Evolutionary conservation across 2,329 filamentous ascomycete species (phyloP).

Genomic region (Venturiaceae sp.): DNA sequence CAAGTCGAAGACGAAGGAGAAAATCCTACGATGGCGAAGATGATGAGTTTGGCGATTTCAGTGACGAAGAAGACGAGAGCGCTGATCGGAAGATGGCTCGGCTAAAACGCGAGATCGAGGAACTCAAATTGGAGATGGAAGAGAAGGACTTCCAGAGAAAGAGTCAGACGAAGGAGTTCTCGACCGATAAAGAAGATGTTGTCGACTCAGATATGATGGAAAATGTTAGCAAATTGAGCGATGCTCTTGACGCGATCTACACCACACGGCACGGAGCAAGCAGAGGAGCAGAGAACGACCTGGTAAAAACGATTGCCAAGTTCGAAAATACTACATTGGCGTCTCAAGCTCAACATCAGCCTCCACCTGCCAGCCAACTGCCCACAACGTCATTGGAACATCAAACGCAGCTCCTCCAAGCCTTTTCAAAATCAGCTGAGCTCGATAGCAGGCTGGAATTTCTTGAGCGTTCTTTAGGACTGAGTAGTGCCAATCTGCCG

Average conservation of each 20-base stretch:
- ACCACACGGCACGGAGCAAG: slow-evolving; percentile 25
- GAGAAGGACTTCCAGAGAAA: slow-evolving; percentile 12
- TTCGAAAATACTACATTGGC: slow-evolving; percentile 12
- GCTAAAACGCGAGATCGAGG: slow-evolving; percentile 72
- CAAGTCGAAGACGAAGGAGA: slow-evolving; percentile 54
- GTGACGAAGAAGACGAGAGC: slow-evolving; percentile 70
- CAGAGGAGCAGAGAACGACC: slow-evolving; percentile 24
- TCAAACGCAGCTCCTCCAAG: slow-evolving; percentile 36
- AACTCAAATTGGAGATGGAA: slow-evolving; percentile 45
- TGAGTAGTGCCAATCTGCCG: slow-evolving; percentile 59
- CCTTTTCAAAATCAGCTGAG: slow-evolving; percentile 70
- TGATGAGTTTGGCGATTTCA: slow-evolving; percentile 62
- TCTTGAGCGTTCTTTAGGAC: slow-evolving; percentile 72
- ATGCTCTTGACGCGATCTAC: slow-evolving; percentile 58
- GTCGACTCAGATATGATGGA: slow-evolving; percentile 37
- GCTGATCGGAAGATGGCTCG: slow-evolving; percentile 72
- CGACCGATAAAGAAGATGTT: slow-evolving; percentile 29
- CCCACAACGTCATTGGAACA: slow-evolving; percentile 11
- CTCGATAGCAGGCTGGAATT: slow-evolving; percentile 75
- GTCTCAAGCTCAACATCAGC: not conserved
- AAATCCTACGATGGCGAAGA: slow-evolving; percentile 42
- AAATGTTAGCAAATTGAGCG: slow-evolving; percentile 59
- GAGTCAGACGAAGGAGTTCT: slow-evolving; percentile 20
- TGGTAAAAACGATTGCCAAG: slow-evolving; percentile 22
- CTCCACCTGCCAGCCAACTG: not conserved